A percentile compares a stretch with the other conserved stretches of the same genome.
Conservation (phyloP, 2,329 filamentous ascomycete species). For the Colletotrichum tanaceti region DNA sequence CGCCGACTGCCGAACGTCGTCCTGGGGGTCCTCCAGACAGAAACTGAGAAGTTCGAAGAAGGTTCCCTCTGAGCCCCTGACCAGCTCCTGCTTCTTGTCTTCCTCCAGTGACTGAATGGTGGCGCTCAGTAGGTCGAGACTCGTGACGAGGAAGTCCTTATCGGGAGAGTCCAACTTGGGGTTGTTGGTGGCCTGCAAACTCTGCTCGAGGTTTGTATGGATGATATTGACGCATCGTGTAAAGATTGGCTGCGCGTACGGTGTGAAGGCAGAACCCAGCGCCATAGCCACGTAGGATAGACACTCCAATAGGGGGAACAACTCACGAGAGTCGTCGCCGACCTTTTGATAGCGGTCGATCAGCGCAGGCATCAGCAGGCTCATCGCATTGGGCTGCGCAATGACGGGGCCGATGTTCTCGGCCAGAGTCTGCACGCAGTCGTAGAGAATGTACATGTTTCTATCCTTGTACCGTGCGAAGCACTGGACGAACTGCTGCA, state of each 20-base stretch:
- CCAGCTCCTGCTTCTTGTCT: conserved; percentile 79
- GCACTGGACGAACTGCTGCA: conserved; percentile 91
- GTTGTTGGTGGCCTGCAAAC: conserved; percentile 76
- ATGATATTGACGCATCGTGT: conserved; percentile 89
- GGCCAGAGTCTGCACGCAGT: conserved; percentile 96
- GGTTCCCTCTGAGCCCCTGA: conserved; percentile 78
- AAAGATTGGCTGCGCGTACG: conserved; percentile 89
- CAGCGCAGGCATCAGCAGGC: conserved; percentile 90
- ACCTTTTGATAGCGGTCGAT: conserved; percentile 90
- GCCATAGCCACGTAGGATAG: conserved; percentile 93
- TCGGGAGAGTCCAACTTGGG: conserved; percentile 80
- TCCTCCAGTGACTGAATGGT: conserved; percentile 89
- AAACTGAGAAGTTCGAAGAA: conserved; percentile 92
- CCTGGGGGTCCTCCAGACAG: conserved; percentile 90
- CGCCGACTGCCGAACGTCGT: conserved; percentile 95
- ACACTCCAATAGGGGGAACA: conserved; percentile 96
- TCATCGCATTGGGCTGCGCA: conserved; percentile 82
- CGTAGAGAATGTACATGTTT: conserved; percentile 99
- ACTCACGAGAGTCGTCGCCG: conserved; percentile 87
- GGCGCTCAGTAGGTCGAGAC: conserved; percentile 90
- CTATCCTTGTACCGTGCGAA: conserved; percentile 97
- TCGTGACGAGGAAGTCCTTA: conserved; percentile 97
- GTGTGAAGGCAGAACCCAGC: conserved; percentile 82
- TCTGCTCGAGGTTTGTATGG: conserved; percentile 88
- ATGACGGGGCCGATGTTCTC: conserved; percentile 88